Conservation (phyloP, 1,284 basidiomycete species). For the Butyriboletus appendiculatus region DNA sequence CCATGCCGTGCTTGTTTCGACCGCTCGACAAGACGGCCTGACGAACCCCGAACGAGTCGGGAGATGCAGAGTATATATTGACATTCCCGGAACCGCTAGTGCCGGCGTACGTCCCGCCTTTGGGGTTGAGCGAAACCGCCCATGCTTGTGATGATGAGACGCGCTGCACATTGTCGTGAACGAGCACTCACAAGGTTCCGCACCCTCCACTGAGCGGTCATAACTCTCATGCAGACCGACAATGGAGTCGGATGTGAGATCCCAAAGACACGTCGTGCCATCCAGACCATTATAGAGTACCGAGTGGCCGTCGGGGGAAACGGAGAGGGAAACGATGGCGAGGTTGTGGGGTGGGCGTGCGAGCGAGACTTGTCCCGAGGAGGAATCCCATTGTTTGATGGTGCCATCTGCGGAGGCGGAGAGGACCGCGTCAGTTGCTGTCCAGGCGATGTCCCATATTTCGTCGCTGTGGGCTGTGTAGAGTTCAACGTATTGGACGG, state of each 20-base stretch:
- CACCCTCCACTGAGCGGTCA: constrained; percentile 51
- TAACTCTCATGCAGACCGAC: constrained; percentile 74
- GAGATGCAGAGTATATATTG: constrained; percentile 61
- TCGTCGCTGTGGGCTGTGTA: constrained; percentile 76
- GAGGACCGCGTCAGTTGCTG: constrained; percentile 60
- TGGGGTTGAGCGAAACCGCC: constrained; percentile 79
- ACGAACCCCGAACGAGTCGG: constrained; percentile 61
- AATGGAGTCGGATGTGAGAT: constrained; percentile 59
- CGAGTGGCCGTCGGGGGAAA: constrained; percentile 58
- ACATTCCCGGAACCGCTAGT: constrained; percentile 77
- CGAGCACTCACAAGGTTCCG: constrained; percentile 65
- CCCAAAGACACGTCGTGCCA: constrained; percentile 74
- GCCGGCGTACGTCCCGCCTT: constrained; percentile 71
- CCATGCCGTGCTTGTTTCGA: constrained; percentile 82
- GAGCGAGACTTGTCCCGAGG: constrained; percentile 63
- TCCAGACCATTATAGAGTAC: constrained; percentile 81
- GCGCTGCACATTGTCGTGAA: neutral
- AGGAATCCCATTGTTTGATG: constrained; percentile 68
- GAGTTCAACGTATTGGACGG: constrained; percentile 13
- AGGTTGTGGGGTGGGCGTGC: constrained; percentile 71
- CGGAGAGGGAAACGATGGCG: constrained; percentile 71
- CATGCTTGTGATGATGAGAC: constrained; percentile 54
- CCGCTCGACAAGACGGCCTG: constrained; percentile 62
- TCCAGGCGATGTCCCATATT: constrained; percentile 81
- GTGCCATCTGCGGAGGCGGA: constrained; percentile 77